Base-by-base conservation (phyloP, 2,329 filamentous ascomycete genomes). In the Dactylonectria macrodidyma region DNA sequence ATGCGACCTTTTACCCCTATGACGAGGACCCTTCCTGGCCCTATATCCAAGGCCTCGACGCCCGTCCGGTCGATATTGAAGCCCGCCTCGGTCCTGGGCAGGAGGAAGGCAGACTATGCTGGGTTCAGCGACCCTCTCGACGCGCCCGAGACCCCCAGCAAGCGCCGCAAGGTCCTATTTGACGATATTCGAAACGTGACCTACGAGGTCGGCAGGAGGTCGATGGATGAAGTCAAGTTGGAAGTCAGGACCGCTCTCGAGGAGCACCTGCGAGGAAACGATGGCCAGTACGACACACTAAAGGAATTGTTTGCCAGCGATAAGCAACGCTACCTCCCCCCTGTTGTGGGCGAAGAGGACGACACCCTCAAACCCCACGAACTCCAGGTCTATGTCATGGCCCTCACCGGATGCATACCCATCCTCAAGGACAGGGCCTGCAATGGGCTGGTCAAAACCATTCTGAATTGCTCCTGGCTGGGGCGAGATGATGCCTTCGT, bases 401-500 rank as follows among this genome's bases (percentile, higher is more conserved):
- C 90, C n/a, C 82, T 93, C 54, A 88, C 89, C 12, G 87, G 85
- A 75, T 90, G 87, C 73, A 84, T 88, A 8, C 88, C 89, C n/a
- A 83, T 89, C 41, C 81, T 93, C 36, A 84, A 84, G 68, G 86
- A 88, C 71, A 87, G 86, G 76, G 85, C 85, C 34, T 92, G 89
- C 75, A 85, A 87, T 24, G 86, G 86, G 5, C 81, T 93, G 33
- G 85, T 92, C 65, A 85, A 84, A 72, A 84, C 84, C 58, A 83
- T 92, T 9, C 81, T 92, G n/a, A 82, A 84, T 60, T 90, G 87
- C 76, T 86, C 88, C 38, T 93, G 91, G 91, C 82, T 91, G 41
- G 90, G 89, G 10, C 86, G 90, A 64, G 89, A 92, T 68, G 87
- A 89, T 33, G 83, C 85, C 41, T 94, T 94, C 76, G 85, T 90